Percentiles rank a stretch among this genome's conserved stretches.
Evolutionary conservation across 495 filamentous ascomycete species (phyloP).

Genomic region (Podospora comata): DNA sequence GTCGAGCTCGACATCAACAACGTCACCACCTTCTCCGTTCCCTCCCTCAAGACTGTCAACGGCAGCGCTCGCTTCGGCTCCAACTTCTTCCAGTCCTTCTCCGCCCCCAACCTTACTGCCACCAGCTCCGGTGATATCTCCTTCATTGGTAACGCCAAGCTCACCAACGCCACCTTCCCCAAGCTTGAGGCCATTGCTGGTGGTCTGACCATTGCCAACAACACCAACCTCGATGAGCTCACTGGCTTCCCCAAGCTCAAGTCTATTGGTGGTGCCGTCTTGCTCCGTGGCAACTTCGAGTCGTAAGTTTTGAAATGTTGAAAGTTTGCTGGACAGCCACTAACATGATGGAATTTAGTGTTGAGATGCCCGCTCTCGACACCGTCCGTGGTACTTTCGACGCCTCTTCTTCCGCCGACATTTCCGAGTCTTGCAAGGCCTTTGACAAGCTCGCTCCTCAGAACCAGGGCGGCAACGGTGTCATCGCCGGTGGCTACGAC

Average conservation of each 20-base stretch:
- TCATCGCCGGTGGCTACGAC: constrained; percentile 59
- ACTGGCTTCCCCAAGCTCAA: constrained; percentile 63
- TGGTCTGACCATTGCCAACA: constrained; percentile 82
- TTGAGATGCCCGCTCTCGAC: constrained; percentile 63
- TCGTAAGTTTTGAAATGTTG: constrained; percentile 54
- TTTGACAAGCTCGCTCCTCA: constrained; percentile 45
- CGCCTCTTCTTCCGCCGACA: constrained; percentile 67
- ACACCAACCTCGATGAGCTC: constrained; percentile 65
- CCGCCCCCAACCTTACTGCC: constrained; percentile 74
- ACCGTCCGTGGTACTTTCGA: constrained; percentile 86
- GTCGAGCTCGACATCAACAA: constrained; percentile 87
- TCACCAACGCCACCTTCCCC: constrained; percentile 76
- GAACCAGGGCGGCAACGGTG: constrained; percentile 38
- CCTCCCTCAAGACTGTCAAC: constrained; percentile 72
- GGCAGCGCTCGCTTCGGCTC: constrained; percentile 80
- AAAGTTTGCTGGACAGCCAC: neutral
- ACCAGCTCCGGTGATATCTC: constrained; percentile 66
- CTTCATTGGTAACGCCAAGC: constrained; percentile 70
- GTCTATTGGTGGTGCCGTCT: constrained; percentile 78
- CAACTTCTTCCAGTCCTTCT: constrained; percentile 66
- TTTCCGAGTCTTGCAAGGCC: constrained; percentile 45
- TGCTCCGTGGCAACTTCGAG: constrained; percentile 81
- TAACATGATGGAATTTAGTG: constrained; percentile 45
- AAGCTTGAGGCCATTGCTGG: constrained; percentile 64
- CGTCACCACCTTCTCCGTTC: constrained; percentile 67